Percentiles rank a stretch among this genome's conserved stretches.
Evolutionary conservation across 805 yeast genomes (phyloP).

Genomic region (Pichia phayaonensis): DNA sequence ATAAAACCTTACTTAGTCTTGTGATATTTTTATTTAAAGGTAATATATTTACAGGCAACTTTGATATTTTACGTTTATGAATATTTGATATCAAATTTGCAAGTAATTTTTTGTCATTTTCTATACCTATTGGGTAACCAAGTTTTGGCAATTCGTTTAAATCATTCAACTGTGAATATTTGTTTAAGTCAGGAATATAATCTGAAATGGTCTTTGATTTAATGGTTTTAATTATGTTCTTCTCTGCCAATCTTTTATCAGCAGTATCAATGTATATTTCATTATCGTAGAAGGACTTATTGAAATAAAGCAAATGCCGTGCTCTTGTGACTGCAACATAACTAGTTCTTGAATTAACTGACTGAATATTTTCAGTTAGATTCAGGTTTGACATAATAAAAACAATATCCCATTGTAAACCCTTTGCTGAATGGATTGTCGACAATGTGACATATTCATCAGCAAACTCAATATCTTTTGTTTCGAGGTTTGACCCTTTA

Average conservation of each 20-base stretch:
- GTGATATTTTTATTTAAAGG: background rate
- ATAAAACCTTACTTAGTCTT: background rate
- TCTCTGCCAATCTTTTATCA: background rate
- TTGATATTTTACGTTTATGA: background rate
- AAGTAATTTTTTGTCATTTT: background rate
- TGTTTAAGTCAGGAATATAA: slow-evolving; percentile 7
- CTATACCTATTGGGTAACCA: background rate
- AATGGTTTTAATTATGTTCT: background rate
- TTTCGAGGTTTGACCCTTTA: slow-evolving; percentile 9
- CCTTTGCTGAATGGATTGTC: slow-evolving; percentile 70
- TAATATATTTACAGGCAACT: background rate
- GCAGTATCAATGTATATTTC: slow-evolving; percentile 17
- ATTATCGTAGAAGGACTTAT: slow-evolving; percentile 18
- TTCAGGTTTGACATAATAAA: slow-evolving; percentile 32
- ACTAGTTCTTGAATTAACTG: slow-evolving; percentile 17
- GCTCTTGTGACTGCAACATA: slow-evolving; percentile 70
- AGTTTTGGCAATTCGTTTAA: slow-evolving; percentile 7
- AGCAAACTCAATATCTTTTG: background rate
- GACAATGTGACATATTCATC: slow-evolving; percentile 41
- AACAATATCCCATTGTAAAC: slow-evolving; percentile 65
- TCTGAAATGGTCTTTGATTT: slow-evolving; percentile 6
- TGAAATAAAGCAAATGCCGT: slow-evolving; percentile 35
- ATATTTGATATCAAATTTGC: background rate
- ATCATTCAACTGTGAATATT: slow-evolving; percentile 3
- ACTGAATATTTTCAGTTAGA: background rate